phyloP scores from a whole-genome alignment of 2,329 filamentous ascomycete species.

The Colletotrichum graminicola region DNA sequence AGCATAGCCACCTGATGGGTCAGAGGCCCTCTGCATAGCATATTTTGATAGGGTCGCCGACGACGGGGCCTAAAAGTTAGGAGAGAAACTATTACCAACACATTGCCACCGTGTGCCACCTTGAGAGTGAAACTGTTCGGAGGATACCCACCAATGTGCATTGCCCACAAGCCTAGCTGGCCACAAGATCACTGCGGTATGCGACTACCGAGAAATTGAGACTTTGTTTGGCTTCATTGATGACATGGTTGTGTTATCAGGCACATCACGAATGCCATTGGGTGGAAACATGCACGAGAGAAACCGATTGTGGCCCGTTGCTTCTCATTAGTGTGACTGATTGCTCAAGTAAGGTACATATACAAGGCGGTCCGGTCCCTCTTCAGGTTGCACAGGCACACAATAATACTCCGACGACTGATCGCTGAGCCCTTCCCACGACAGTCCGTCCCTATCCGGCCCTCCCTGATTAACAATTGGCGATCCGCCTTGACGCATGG shows the following conservation, averaged over 20 bases:
- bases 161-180: not conserved
- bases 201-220: not conserved
- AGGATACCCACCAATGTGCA: not conserved
- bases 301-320: not conserved
- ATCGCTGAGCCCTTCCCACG: not conserved
- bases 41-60: not conserved
- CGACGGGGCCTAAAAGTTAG: not conserved
- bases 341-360: not conserved
- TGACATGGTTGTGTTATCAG: not conserved
- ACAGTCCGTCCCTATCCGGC: not conserved
- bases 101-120: not conserved
- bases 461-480: slow-evolving; percentile 2
- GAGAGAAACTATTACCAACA: not conserved
- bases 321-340: not conserved
- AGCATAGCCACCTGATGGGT: slow-evolving; percentile 23
- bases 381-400: no score
- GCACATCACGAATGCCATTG: not conserved
- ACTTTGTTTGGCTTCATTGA: not conserved
- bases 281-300: not conserved
- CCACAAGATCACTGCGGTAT: not conserved
- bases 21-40: slow-evolving; percentile 20
- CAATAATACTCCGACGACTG: no score
- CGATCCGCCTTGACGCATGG: slow-evolving; percentile 6
- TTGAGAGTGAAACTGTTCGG: no score
- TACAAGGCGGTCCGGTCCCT: no score